These are phyloP conservation scores for Phytophthora ramorum DNA, from an alignment of 352 stramenopile genomes.

Conservation along the genomic window DNA sequence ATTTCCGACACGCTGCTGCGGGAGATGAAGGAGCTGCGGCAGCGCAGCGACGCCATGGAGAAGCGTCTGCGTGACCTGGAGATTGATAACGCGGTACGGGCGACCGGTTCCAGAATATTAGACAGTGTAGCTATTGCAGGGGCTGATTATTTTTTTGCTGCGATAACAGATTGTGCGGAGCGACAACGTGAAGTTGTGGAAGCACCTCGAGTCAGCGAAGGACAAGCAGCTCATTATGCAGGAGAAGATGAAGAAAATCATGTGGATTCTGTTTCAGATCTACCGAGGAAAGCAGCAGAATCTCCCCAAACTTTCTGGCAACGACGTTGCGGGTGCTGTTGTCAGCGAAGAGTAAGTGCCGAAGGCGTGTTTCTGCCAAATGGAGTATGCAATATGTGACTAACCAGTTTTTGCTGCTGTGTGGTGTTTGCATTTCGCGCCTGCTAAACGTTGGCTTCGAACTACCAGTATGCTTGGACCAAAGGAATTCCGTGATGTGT, in stretches of 20 bases:
- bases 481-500: slow-evolving; percentile 87
- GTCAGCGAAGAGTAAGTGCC: slow-evolving; percentile 87
- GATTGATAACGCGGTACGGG: slow-evolving; percentile 84
- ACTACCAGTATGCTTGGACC: slow-evolving; percentile 74
- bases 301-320: slow-evolving; percentile 76
- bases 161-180: slow-evolving; percentile 77
- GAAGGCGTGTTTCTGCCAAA: slow-evolving; percentile 6
- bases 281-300: slow-evolving; percentile 83
- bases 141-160: neutral
- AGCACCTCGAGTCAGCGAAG: slow-evolving; percentile 83
- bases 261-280: slow-evolving; percentile 92
- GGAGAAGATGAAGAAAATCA: slow-evolving; percentile 93
- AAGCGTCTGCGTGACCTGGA: slow-evolving; percentile 86
- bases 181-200: slow-evolving; percentile 91
- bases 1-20: slow-evolving; percentile 82
- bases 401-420: slow-evolving; percentile 44
- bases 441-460: slow-evolving; percentile 49
- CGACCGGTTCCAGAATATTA: neutral
- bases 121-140: neutral
- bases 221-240: slow-evolving; percentile 92
- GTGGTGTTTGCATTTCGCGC: slow-evolving; percentile 34
- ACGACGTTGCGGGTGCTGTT: slow-evolving; percentile 52
- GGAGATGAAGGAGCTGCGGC: slow-evolving; percentile 86
- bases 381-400: slow-evolving; percentile 19
- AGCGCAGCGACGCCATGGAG: slow-evolving; percentile 89